Evolutionary conservation across 73 alveolate genomes (phyloP).

Genomic region (Paramecium tetraurelia): DNA sequence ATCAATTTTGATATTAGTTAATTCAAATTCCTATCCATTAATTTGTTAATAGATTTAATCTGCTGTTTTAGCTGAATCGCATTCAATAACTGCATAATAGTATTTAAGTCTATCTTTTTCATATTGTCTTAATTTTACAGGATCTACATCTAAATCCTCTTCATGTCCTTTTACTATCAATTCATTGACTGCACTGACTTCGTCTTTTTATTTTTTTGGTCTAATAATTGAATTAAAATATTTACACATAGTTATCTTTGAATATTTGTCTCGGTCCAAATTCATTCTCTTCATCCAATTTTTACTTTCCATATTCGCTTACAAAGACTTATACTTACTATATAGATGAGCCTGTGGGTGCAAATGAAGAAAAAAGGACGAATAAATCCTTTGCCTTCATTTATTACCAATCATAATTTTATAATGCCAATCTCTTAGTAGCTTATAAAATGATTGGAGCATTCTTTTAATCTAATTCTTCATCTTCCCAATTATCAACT

Average conservation of each 20-base stretch:
- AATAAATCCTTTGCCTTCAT: conserved; percentile 85
- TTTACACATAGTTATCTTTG: conserved; percentile 5
- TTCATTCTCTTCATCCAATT: conserved; percentile 82
- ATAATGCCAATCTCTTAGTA: conserved; percentile 88
- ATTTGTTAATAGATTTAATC: conserved; percentile 76
- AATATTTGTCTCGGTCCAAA: conserved; percentile 85
- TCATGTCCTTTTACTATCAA: conserved; percentile 63
- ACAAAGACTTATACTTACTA: conserved; percentile 86
- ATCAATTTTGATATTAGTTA: conserved; percentile 85
- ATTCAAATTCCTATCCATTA: conserved; percentile 92
- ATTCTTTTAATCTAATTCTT: conserved; percentile 61
- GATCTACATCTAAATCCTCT: conserved; percentile 78
- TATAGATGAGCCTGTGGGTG: conserved; percentile 79
- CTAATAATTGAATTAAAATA: not conserved
- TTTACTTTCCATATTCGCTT: conserved; percentile 87
- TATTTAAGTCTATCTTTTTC: conserved; percentile 92
- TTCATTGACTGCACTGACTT: conserved; percentile 39
- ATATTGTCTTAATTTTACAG: conserved; percentile 75
- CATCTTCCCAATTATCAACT: conserved; percentile 66
- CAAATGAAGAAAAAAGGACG: conserved; percentile 87
- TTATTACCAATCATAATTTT: conserved; percentile 94
- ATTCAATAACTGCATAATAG: conserved; percentile 90
- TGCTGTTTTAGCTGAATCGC: conserved; percentile 84
- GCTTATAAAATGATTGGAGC: conserved; percentile 75
- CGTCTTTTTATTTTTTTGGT: conserved; percentile 22